Percentiles rank a stretch among this genome's conserved stretches.
phyloP scores from a whole-genome alignment of 2,329 filamentous ascomycete genomes.

The Neonectria magnoliae region DNA sequence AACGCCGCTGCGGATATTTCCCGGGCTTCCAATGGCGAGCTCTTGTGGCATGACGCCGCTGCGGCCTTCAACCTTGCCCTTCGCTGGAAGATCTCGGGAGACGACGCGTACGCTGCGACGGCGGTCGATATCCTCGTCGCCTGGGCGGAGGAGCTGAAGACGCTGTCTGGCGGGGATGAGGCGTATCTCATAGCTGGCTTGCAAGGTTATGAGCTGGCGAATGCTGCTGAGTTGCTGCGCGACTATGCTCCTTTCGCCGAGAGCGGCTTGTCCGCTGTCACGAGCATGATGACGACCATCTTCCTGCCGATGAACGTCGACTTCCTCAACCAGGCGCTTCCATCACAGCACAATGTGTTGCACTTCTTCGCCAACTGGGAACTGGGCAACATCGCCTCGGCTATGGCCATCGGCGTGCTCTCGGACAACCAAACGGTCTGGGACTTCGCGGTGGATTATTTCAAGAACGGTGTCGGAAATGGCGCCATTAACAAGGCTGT shows the following conservation, averaged over 20 bases:
- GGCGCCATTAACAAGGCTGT: constrained; percentile 21
- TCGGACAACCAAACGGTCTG: constrained; percentile 15
- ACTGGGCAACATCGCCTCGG: constrained; percentile 27
- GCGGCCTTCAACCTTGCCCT: constrained; percentile 43
- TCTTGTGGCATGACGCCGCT: constrained; percentile 26
- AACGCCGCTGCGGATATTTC: constrained; percentile 6
- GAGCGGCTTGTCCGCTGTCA: constrained; percentile 41
- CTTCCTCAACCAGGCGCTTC: constrained; percentile 20
- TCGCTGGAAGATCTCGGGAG: constrained; percentile 52
- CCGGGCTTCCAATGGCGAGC: constrained; percentile 17
- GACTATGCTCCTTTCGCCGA: constrained; percentile 35
- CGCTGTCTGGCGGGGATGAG: constrained; percentile 46
- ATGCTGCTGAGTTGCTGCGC: constrained; percentile 56
- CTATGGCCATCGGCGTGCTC: constrained; percentile 25
- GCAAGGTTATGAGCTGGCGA: constrained; percentile 59
- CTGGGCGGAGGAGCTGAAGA: constrained; percentile 49
- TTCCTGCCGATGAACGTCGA: constrained; percentile 19
- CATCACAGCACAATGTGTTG: constrained; percentile 20
- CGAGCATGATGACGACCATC: constrained; percentile 4
- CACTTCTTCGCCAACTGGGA: constrained; percentile 30
- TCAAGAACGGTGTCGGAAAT: constrained; percentile 23
- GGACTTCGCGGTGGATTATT: constrained; percentile 23
- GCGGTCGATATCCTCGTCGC: constrained; percentile 50
- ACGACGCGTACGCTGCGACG: constrained; percentile 49
- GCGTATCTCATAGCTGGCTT: constrained; percentile 53